phyloP scores from a whole-genome alignment of 2,329 filamentous ascomycete genomes.

The Saccharata proteae region DNA sequence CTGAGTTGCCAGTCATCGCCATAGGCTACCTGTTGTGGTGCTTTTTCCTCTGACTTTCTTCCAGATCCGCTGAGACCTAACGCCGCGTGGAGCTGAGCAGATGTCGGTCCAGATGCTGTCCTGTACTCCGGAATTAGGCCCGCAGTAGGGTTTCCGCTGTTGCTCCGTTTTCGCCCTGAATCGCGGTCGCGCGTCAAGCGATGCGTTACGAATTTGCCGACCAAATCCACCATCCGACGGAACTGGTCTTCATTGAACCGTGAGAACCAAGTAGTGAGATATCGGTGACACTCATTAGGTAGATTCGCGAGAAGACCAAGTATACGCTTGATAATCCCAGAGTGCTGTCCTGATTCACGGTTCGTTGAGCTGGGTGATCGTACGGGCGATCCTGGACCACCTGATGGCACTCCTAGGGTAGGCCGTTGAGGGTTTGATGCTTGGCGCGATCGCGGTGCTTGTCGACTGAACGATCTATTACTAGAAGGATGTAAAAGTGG shows the following conservation, averaged over 20 bases:
- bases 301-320: constrained; percentile 69
- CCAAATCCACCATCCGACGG: constrained; percentile 60
- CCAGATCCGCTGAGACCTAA: constrained; percentile 38
- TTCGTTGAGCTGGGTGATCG: constrained; percentile 1
- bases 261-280: constrained; percentile 68
- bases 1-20: constrained; percentile 83
- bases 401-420: constrained; percentile 1
- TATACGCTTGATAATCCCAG: constrained; percentile 73
- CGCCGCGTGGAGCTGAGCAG: constrained; percentile 67
- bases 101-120: constrained; percentile 49
- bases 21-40: constrained; percentile 17
- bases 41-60: constrained; percentile 37
- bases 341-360: constrained; percentile 51
- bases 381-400: constrained; percentile 1
- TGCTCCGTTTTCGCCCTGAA: constrained; percentile 51
- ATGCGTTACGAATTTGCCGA: constrained; percentile 70
- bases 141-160: constrained; percentile 47
- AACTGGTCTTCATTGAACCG: constrained; percentile 57
- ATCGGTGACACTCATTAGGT: constrained; percentile 61
- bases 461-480: too few species aligned
- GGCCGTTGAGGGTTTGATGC: constrained; percentile 4
- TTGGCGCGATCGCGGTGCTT: constrained; percentile 7
- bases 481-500: constrained; percentile 59
- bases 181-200: constrained; percentile 61
- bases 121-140: constrained; percentile 55